These are phyloP conservation scores for Multifurca ochricompacta DNA, from an alignment of 768 basidiomycete species.

Conservation along the genomic window DNA sequence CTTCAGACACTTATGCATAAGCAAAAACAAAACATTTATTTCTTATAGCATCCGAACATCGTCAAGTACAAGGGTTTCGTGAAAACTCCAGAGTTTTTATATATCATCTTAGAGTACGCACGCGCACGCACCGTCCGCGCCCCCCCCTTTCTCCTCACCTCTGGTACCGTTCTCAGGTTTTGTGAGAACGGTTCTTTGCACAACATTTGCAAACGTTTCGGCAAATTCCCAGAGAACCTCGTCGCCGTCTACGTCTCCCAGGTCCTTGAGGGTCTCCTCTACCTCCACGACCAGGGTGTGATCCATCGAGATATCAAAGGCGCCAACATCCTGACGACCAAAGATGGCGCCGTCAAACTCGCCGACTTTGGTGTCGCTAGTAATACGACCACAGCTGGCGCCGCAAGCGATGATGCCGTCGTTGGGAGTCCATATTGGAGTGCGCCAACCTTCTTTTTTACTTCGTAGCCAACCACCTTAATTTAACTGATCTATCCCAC, in stretches of 20 bases:
- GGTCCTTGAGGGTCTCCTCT: constrained; percentile 90
- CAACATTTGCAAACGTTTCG: constrained; percentile 92
- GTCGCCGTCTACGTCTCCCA: constrained; percentile 97
- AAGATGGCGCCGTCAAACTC: constrained; percentile 97
- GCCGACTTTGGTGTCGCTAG: constrained; percentile 98
- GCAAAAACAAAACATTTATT: neutral
- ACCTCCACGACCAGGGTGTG: constrained; percentile 98
- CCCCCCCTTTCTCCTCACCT: neutral
- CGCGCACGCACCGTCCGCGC: neutral
- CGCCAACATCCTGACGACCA: constrained; percentile 96
- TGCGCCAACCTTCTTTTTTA: constrained; percentile 26
- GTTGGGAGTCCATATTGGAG: constrained; percentile 99
- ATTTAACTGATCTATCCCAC: neutral
- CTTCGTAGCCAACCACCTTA: neutral
- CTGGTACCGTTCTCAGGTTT: constrained; percentile 44
- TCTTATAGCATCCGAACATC: constrained; percentile 80
- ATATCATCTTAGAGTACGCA: constrained; percentile 89
- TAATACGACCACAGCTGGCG: constrained; percentile 56
- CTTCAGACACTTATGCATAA: neutral
- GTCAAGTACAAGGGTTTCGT: constrained; percentile 99
- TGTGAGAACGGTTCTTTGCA: constrained; percentile 98
- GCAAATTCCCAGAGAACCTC: constrained; percentile 95
- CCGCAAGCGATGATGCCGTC: constrained; percentile 79
- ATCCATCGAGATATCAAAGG: constrained; percentile 99
- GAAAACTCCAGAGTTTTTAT: constrained; percentile 87